These are phyloP conservation scores for Ustilago bromivora DNA, from an alignment of 1,284 basidiomycete genomes.

Conservation along the genomic window DNA sequence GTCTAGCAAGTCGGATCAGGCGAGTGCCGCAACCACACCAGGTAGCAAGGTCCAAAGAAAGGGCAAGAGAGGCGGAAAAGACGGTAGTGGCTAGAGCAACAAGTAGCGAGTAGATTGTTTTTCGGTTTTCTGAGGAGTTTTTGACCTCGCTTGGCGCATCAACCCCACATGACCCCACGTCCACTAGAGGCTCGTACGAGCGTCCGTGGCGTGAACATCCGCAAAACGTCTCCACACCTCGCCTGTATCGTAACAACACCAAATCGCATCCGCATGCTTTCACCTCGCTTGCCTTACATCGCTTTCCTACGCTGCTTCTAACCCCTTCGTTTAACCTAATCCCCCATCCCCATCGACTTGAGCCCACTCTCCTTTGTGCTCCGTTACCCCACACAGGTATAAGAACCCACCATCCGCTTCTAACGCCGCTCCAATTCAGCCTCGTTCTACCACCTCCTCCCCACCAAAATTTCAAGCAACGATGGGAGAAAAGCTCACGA, in stretches of 20 bases:
- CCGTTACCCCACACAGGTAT: not conserved
- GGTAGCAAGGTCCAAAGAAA: not conserved
- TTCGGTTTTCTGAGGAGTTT: not conserved
- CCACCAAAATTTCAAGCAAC: not conserved
- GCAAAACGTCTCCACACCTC: too few relatives aligned
- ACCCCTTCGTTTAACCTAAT: too few relatives aligned
- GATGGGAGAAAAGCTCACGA: slow-evolving; percentile 23
- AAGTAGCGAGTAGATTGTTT: not conserved
- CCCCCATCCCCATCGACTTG: too few relatives aligned
- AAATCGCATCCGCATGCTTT: too few relatives aligned
- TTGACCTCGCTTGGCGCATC: not conserved
- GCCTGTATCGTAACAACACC: too few relatives aligned
- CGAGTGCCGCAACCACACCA: not conserved
- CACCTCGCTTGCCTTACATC: too few relatives aligned
- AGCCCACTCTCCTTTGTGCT: too few relatives aligned
- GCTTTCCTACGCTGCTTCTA: too few relatives aligned
- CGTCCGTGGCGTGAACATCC: not conserved
- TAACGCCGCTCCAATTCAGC: not conserved
- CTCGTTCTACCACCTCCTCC: not conserved
- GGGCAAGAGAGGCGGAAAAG: not conserved
- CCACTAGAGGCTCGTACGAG: not conserved
- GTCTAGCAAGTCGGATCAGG: not conserved
- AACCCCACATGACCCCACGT: not conserved
- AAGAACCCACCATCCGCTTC: not conserved
- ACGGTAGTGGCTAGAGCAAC: not conserved